Conservation (phyloP, 495 filamentous ascomycete genomes). For the Saxophila tyrrhenica region DNA sequence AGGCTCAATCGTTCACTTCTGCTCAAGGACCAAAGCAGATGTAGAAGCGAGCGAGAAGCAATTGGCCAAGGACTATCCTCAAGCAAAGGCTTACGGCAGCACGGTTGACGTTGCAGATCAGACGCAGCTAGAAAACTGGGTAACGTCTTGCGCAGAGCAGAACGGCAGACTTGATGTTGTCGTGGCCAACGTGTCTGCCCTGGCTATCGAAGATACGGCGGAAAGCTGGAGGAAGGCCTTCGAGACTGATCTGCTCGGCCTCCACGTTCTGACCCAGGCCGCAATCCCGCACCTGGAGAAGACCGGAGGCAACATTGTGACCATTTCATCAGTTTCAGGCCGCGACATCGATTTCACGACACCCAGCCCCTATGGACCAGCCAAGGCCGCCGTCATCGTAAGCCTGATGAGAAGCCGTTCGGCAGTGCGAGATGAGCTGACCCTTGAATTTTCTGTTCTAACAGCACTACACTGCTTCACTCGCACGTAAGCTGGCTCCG, state of each 20-base stretch:
- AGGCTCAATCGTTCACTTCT: slow-evolving; percentile 22
- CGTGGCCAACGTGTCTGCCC: slow-evolving; percentile 14
- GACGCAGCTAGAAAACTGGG: slow-evolving; percentile 6
- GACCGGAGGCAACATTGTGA: slow-evolving; percentile 14
- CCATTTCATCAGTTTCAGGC: slow-evolving; percentile 13
- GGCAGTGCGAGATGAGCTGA: too few species aligned
- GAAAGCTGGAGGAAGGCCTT: slow-evolving; percentile 12
- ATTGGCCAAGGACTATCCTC: slow-evolving; percentile 7
- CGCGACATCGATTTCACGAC: slow-evolving; percentile 18
- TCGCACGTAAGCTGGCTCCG: slow-evolving; percentile 11
- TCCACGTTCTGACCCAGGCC: slow-evolving; percentile 2
- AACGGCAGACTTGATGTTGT: slow-evolving; percentile 15
- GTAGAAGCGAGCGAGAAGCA: slow-evolving; percentile 7
- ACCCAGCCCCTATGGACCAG: slow-evolving; percentile 15
- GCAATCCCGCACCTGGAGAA: slow-evolving; percentile 15
- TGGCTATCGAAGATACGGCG: slow-evolving; percentile 2
- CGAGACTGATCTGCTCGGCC: slow-evolving; percentile 11
- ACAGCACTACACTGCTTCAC: slow-evolving; percentile 15
- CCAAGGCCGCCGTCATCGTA: slow-evolving; percentile 15
- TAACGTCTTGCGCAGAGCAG: slow-evolving; percentile 4
- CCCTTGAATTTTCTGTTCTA: too few species aligned
- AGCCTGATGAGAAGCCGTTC: too few species aligned
- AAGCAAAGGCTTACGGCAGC: slow-evolving; percentile 9
- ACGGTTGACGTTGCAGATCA: slow-evolving; percentile 12
- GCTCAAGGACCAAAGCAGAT: slow-evolving; percentile 12